phyloP scores from a whole-genome alignment of 768 basidiomycete species.

The Pleurotus djamor region DNA sequence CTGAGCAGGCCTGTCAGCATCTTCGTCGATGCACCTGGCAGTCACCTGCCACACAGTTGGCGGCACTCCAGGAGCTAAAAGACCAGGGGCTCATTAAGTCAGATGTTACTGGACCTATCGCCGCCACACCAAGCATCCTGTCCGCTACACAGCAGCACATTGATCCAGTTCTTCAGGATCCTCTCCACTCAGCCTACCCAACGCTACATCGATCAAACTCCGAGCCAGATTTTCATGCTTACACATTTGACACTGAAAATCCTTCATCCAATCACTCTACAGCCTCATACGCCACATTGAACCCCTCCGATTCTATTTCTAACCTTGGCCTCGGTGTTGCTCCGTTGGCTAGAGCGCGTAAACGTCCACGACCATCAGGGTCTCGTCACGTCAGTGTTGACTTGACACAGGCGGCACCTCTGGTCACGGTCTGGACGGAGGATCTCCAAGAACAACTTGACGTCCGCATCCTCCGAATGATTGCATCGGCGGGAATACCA shows the following conservation, averaged over 20 bases:
- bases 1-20: no score
- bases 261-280: background rate
- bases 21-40: no score
- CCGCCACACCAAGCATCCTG: background rate
- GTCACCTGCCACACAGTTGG: no score
- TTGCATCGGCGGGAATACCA: conserved; percentile 16
- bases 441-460: conserved; percentile 9
- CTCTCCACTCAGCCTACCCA: background rate
- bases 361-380: background rate
- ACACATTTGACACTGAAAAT: background rate
- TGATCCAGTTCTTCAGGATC: background rate
- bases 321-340: background rate
- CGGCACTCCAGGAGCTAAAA: no score
- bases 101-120: no score
- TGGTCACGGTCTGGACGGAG: background rate
- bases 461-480: conserved; percentile 7
- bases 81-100: no score
- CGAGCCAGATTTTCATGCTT: background rate
- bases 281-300: background rate
- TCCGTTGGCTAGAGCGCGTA: background rate
- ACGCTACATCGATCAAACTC: background rate
- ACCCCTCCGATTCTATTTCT: background rate
- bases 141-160: background rate
- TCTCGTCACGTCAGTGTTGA: no score
- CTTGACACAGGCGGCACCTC: background rate